Evolutionary conservation across 2,329 filamentous ascomycete species (phyloP).

Genomic region (Arthrinium puccinioides): DNA sequence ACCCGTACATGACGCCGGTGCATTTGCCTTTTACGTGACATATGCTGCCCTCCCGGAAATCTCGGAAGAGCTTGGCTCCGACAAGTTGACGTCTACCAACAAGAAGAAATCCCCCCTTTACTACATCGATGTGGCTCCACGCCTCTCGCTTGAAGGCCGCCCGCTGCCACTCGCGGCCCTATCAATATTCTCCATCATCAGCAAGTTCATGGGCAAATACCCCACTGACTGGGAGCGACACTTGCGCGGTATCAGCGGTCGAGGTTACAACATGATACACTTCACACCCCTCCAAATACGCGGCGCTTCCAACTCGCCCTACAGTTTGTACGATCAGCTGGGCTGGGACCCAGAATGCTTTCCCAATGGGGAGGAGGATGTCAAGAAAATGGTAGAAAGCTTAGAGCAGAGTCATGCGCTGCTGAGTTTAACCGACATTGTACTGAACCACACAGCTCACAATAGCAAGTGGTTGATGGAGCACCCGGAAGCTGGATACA

Average conservation of each 20-base stretch:
- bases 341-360: constrained; percentile 78
- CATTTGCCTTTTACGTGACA: constrained; percentile 91
- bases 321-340: constrained; percentile 91
- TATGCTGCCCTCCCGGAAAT: constrained; percentile 82
- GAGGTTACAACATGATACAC: constrained; percentile 98
- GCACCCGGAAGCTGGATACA: constrained; percentile 94
- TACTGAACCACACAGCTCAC: constrained; percentile 95
- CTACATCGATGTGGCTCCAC: constrained; percentile 91
- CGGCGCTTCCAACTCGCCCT: constrained; percentile 89
- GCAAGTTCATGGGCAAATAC: constrained; percentile 96
- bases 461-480: constrained; percentile 92
- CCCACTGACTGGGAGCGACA: constrained; percentile 87
- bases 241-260: constrained; percentile 75
- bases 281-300: constrained; percentile 90
- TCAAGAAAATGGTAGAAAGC: constrained; percentile 67
- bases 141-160: constrained; percentile 64
- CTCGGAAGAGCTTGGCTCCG: constrained; percentile 44
- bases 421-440: constrained; percentile 87
- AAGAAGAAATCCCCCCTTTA: constrained; percentile 67
- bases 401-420: constrained; percentile 82
- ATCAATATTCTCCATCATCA: constrained; percentile 88
- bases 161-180: constrained; percentile 78
- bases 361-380: constrained; percentile 75
- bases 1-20: constrained; percentile 73
- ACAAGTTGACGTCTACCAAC: constrained; percentile 38